A percentile compares a stretch with the other conserved stretches of the same genome.
These are phyloP conservation scores for Moniliophthora roreri DNA, from an alignment of 1,284 basidiomycete species.

Conservation along the genomic window DNA sequence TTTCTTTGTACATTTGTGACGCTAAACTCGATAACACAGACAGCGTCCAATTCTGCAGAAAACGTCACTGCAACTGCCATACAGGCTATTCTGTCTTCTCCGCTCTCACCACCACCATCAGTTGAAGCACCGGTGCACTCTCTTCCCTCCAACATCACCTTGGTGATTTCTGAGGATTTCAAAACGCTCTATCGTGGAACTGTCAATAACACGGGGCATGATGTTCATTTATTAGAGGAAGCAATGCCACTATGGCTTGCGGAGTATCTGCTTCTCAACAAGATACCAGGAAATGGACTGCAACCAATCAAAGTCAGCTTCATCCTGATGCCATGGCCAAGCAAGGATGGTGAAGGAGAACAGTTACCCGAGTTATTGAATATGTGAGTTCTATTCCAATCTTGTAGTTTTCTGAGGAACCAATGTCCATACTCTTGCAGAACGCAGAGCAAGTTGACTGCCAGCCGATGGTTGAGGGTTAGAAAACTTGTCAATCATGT, in stretches of 20 bases:
- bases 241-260: constrained; percentile 86
- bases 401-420: constrained; percentile 9
- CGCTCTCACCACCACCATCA: constrained; percentile 70
- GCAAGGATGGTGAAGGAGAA: constrained; percentile 52
- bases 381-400: constrained; percentile 47
- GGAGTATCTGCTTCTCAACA: constrained; percentile 81
- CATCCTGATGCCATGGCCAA: constrained; percentile 78
- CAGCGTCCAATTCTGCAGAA: constrained; percentile 17
- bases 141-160: constrained; percentile 62
- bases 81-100: constrained; percentile 65
- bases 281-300: constrained; percentile 41
- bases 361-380: constrained; percentile 75
- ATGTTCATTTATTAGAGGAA: constrained; percentile 73
- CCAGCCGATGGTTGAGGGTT: constrained; percentile 82
- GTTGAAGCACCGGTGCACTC: constrained; percentile 71
- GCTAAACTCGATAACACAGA: constrained; percentile 21
- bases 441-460: constrained; percentile 84
- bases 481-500: constrained; percentile 86
- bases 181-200: constrained; percentile 77
- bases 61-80: constrained; percentile 47
- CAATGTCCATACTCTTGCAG: constrained; percentile 28
- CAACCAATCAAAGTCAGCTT: constrained; percentile 81
- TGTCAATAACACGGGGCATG: constrained; percentile 47
- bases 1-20: neutral
- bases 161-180: constrained; percentile 88